Evolutionary conservation across 306 rosid species (phyloP).

Genomic region (Albizia julibrissin): DNA sequence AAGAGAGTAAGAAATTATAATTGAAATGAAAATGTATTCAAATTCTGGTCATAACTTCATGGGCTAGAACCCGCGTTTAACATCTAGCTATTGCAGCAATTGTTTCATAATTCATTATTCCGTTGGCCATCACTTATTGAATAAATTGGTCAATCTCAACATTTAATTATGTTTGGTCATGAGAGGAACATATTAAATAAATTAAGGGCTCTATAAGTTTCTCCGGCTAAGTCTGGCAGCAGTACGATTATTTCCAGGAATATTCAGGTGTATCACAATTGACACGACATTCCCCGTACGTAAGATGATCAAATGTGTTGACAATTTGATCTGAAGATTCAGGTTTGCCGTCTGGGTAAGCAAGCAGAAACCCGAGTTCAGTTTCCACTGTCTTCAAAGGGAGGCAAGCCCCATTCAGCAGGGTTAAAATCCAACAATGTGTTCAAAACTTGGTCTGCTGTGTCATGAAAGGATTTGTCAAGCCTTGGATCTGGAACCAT

Average conservation of each 20-base stretch:
- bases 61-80: not conserved
- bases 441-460: slow-evolving; percentile 79
- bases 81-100: not conserved
- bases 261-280: slow-evolving; percentile 2
- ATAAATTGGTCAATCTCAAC: not conserved
- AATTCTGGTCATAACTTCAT: not conserved
- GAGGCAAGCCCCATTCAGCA: slow-evolving; percentile 81
- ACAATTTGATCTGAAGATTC: slow-evolving; percentile 4
- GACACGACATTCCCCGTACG: slow-evolving; percentile 13
- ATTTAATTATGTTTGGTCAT: slow-evolving; percentile 12
- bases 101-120: not conserved
- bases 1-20: not conserved
- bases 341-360: slow-evolving; percentile 15
- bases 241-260: slow-evolving; percentile 13
- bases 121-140: not conserved
- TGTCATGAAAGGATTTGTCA: slow-evolving; percentile 61
- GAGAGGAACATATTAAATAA: slow-evolving; percentile 15
- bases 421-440: slow-evolving; percentile 85
- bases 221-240: not conserved
- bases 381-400: slow-evolving; percentile 61
- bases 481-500: slow-evolving; percentile 96
- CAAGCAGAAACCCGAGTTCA: slow-evolving; percentile 29
- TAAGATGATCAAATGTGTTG: slow-evolving; percentile 15
- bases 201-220: slow-evolving; percentile 7
- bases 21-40: not conserved